Evolutionary conservation across 305 asterid species (phyloP).

Genomic region (Solanum hybrid): DNA sequence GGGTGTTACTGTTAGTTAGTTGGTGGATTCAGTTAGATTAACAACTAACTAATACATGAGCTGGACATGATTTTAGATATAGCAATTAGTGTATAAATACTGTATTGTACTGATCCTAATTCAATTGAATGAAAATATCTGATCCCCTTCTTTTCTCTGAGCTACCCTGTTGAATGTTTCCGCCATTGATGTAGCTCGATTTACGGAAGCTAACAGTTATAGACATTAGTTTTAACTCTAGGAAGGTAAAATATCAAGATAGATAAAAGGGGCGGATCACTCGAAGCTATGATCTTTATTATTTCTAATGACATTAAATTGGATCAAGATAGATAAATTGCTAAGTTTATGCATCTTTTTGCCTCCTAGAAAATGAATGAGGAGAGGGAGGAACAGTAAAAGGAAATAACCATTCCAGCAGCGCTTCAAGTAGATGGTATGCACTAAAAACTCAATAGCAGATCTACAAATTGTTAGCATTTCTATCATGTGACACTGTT

Average conservation of each 20-base stretch:
- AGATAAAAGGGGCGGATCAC: background rate
- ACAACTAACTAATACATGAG: background rate
- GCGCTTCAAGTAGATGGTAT: background rate
- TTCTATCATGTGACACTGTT: background rate
- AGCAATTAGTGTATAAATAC: background rate
- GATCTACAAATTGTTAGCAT: background rate
- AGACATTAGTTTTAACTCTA: background rate
- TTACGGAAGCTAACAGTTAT: background rate
- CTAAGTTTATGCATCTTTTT: background rate
- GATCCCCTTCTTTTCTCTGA: background rate
- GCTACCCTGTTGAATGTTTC: background rate
- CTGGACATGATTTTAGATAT: background rate
- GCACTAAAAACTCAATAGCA: background rate
- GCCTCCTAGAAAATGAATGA: background rate
- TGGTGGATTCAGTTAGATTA: background rate
- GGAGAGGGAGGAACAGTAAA: background rate
- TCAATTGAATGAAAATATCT: background rate
- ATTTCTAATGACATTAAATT: background rate
- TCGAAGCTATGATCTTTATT: background rate
- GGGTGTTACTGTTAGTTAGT: background rate
- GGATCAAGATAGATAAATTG: background rate
- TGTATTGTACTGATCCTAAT: background rate
- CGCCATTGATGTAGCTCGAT: background rate
- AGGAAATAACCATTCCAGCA: background rate
- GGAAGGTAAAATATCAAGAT: background rate